A percentile compares a stretch with the other conserved stretches of the same genome.
Conservation (phyloP, 768 basidiomycete genomes). For the Rhodotorula sphaerocarpa region DNA sequence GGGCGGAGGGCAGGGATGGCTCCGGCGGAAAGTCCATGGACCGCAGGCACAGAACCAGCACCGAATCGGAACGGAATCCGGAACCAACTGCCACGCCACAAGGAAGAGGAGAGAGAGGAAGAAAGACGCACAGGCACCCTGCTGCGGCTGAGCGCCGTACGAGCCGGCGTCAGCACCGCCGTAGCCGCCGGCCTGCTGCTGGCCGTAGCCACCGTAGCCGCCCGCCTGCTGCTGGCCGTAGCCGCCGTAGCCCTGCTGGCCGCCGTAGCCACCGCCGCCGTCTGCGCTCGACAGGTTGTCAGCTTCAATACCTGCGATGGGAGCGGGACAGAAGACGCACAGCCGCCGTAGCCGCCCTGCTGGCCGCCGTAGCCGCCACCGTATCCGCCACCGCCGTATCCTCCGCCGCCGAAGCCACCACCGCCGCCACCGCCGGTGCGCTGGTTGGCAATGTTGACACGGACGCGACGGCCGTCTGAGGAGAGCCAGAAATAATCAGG, state of each 20-base stretch:
- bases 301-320: too few relatives aligned
- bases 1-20: too few relatives aligned
- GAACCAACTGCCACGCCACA: too few relatives aligned
- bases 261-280: not conserved
- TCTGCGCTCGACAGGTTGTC: too few relatives aligned
- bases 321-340: not conserved
- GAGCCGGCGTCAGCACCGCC: constrained; percentile 38
- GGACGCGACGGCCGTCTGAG: constrained; percentile 75
- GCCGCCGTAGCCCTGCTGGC: not conserved
- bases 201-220: constrained; percentile 32
- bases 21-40: too few relatives aligned
- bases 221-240: too few relatives aligned
- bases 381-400: constrained; percentile 36
- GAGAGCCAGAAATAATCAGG: not conserved
- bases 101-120: not conserved
- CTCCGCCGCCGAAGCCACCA: constrained; percentile 40
- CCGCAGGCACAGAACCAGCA: too few relatives aligned
- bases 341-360: constrained; percentile 5
- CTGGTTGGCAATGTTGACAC: constrained; percentile 59
- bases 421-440: constrained; percentile 35
- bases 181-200: constrained; percentile 20
- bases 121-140: constrained; percentile 15
- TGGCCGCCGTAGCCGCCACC: constrained; percentile 33
- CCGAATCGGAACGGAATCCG: not conserved
- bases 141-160: constrained; percentile 19